These are phyloP conservation scores for Lantana camara DNA, from an alignment of 257 asterid species.

Conservation along the genomic window DNA sequence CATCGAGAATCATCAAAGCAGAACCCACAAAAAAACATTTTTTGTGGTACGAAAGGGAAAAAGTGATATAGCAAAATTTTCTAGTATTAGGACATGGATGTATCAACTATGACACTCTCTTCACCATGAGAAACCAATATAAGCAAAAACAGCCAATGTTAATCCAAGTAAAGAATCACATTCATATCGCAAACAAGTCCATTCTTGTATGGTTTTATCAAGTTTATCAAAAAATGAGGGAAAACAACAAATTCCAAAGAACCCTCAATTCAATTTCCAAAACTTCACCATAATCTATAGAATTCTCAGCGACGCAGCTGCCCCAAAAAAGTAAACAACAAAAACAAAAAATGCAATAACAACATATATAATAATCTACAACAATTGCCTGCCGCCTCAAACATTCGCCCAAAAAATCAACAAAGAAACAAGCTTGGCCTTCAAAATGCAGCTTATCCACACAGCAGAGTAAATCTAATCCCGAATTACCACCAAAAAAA, in stretches of 20 bases:
- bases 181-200: not conserved
- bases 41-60: not conserved
- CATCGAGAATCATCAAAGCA: not conserved
- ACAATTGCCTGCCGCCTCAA: not conserved
- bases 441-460: slow-evolving; percentile 17
- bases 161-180: not conserved
- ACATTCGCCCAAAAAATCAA: not conserved
- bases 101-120: not conserved
- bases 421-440: not conserved
- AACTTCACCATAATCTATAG: slow-evolving; percentile 1
- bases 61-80: not conserved
- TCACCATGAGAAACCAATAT: not conserved
- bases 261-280: slow-evolving; percentile 12
- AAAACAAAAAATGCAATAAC: not conserved
- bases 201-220: not conserved
- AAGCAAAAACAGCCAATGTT: slow-evolving; percentile 4
- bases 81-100: not conserved
- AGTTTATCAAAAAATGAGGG: slow-evolving; percentile 4
- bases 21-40: not conserved
- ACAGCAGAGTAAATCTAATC: not conserved
- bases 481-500: not conserved
- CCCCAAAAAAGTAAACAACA: slow-evolving; percentile 8
- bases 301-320: slow-evolving; percentile 8
- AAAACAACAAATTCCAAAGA: not conserved
- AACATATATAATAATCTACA: too few relatives aligned